phyloP scores from a whole-genome alignment of 2,329 filamentous ascomycete genomes.

The Hansfordia pulvinata region DNA sequence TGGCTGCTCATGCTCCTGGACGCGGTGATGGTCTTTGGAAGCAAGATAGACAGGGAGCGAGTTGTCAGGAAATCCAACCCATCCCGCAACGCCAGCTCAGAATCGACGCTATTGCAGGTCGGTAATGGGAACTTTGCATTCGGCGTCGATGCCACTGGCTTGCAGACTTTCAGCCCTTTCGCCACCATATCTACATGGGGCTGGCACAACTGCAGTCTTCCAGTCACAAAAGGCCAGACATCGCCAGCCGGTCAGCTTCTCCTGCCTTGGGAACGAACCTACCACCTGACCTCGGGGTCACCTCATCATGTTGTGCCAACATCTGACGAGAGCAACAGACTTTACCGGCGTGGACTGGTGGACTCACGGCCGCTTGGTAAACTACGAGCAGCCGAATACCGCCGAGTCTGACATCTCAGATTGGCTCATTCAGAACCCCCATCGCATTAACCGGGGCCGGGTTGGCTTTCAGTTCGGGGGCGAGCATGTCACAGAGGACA shows the following conservation, averaged over 20 bases:
- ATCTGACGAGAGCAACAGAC: conserved; percentile 15
- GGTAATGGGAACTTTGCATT: conserved; percentile 36
- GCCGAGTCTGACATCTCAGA: conserved; percentile 24
- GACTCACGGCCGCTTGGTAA: conserved; percentile 25
- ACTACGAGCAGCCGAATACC: conserved; percentile 26
- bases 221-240: conserved; percentile 22
- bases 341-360: conserved; percentile 27
- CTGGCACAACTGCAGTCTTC: conserved; percentile 34
- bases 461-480: conserved; percentile 30
- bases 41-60: conserved; percentile 15
- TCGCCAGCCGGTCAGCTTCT: conserved; percentile 19
- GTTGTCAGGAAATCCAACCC: conserved; percentile 30
- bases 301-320: too few species aligned
- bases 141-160: conserved; percentile 29
- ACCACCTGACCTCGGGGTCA: too few species aligned
- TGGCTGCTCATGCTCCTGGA: conserved; percentile 2
- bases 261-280: too few species aligned
- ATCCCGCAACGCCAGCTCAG: conserved; percentile 29
- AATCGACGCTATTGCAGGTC: conserved; percentile 36
- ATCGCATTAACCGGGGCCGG: conserved; percentile 33
- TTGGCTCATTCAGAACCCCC: conserved; percentile 33
- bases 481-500: conserved; percentile 23
- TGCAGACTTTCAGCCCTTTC: conserved; percentile 31
- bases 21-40: conserved; percentile 4
- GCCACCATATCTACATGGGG: conserved; percentile 33